Evolutionary conservation across 2,329 filamentous ascomycete species (phyloP), one percentile per base, ranked within the genome.

Genomic region (Blastomyces silverae): DNA sequence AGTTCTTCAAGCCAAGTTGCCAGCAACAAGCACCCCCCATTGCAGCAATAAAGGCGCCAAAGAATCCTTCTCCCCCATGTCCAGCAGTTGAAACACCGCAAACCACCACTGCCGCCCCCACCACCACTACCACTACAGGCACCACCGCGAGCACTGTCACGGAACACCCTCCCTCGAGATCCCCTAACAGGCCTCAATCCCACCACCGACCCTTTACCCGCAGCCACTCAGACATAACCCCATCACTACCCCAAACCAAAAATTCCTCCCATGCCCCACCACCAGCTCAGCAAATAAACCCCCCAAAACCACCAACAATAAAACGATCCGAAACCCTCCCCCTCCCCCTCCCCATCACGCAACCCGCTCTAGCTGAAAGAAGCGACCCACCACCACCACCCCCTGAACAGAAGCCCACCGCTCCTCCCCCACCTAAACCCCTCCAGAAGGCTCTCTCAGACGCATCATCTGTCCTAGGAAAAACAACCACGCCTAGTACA

Each of bases 401-500:
- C 44, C 34, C 56, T 13, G 25, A 34, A 20, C 53, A 3, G 39
- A 31, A 37, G 11, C 3, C 55, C 5, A 4, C 58, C 5, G 11
- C n/a, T 20, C 37, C 39, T 20, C 39, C 64, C 10, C 64, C 64
- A 25, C 62, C 64, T 34, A 67, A 69, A 46, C 53, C 65, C 3
- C 67, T 74, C 25, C 74, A 73, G 28, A 78, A 76, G 64, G 72
- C 76, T 3, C 63, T 72, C 7, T 78, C 76, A 6, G 76, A 78
- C 52, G 72, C 75, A 5, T 73, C 71, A 5, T 66, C 72, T 2
- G 64, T 76, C 42, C 71, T 42, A 11, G 34, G 56, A 1, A 42
- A 65, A 25, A n/a, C 48, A 50, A 50, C 48, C 2, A 25, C 48
- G 22, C 13, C n/a, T n/a, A 44, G 39, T 44, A 44, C 39, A 44